phyloP scores from a whole-genome alignment of 2,329 filamentous ascomycete species.

The Verticillium tricorpus region DNA sequence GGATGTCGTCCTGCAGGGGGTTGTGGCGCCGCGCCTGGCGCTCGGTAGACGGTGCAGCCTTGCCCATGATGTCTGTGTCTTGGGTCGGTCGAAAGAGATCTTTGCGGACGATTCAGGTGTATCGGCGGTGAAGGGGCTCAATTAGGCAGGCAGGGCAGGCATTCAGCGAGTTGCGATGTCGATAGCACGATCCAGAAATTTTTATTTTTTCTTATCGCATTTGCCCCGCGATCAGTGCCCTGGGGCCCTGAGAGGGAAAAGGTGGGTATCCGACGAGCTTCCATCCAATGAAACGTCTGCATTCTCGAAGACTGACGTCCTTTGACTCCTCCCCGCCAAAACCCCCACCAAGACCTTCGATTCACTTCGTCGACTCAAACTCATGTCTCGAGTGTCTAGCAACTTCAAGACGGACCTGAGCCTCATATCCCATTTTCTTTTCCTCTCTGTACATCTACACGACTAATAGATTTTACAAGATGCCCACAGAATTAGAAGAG shows the following conservation, averaged over 20 bases:
- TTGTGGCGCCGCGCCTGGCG: constrained; percentile 71
- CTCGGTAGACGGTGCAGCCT: constrained; percentile 59
- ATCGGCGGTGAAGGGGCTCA: background rate
- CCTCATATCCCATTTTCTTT: constrained; percentile 5
- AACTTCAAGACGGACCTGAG: constrained; percentile 3
- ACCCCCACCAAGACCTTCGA: constrained; percentile 1
- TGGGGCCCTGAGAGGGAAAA: constrained; percentile 8
- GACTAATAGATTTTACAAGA: constrained; percentile 29
- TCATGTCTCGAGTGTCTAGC: background rate
- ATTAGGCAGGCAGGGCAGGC: background rate
- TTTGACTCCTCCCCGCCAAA: constrained; percentile 1
- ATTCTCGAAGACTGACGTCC: constrained; percentile 1
- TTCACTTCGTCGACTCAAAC: background rate
- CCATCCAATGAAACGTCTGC: constrained; percentile 6
- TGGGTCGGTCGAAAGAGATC: background rate
- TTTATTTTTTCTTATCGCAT: constrained; percentile 29
- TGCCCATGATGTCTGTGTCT: constrained; percentile 61
- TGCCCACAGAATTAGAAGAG: constrained; percentile 76
- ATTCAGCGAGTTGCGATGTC: background rate
- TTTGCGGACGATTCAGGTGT: background rate
- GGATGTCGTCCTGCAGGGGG: constrained; percentile 83
- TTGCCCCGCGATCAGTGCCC: constrained; percentile 15
- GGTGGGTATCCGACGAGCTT: background rate
- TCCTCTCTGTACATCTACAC: background rate
- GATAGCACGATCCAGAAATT: constrained; percentile 5